These are phyloP conservation scores for Hypoxylon sp. DNA, from an alignment of 2,329 filamentous ascomycete genomes.

Conservation along the genomic window DNA sequence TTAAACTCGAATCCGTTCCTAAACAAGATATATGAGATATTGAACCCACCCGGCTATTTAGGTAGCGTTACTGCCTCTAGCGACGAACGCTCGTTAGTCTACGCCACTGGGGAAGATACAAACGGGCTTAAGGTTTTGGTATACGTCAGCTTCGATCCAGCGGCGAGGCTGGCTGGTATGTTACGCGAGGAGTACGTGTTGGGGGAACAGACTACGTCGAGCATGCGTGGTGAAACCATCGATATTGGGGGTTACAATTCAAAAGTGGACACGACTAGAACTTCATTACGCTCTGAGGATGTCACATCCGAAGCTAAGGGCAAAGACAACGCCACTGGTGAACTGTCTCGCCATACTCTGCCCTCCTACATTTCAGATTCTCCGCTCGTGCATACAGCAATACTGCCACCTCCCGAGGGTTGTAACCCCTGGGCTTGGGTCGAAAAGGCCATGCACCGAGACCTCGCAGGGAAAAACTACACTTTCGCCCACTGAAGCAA, in stretches of 20 bases:
- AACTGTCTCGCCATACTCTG: constrained; percentile 14
- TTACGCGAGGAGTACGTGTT: constrained; percentile 39
- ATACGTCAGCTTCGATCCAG: constrained; percentile 53
- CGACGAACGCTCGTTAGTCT: constrained; percentile 52
- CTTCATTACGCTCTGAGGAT: background rate
- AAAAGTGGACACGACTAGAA: background rate
- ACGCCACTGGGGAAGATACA: constrained; percentile 44
- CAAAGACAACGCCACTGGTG: constrained; percentile 13
- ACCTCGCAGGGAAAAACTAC: constrained; percentile 30
- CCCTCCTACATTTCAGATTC: constrained; percentile 25
- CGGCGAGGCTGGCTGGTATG: constrained; percentile 47
- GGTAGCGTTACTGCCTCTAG: constrained; percentile 45
- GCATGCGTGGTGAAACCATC: constrained; percentile 8
- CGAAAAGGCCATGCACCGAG: constrained; percentile 44
- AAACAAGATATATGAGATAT: constrained; percentile 43
- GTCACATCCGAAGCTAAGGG: constrained; percentile 8
- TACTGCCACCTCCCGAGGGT: constrained; percentile 20
- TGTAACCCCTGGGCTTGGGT: constrained; percentile 33
- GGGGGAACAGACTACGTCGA: constrained; percentile 37
- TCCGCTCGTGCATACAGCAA: constrained; percentile 22
- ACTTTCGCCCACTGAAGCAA: constrained; percentile 34
- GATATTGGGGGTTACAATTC: background rate
- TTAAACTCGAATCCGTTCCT: constrained; percentile 28
- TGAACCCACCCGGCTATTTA: constrained; percentile 46
- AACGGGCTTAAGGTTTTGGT: constrained; percentile 48